Evolutionary conservation across 768 basidiomycete genomes (phyloP), one percentile per base, ranked within the genome.

Genomic region (Suillus lakei): DNA sequence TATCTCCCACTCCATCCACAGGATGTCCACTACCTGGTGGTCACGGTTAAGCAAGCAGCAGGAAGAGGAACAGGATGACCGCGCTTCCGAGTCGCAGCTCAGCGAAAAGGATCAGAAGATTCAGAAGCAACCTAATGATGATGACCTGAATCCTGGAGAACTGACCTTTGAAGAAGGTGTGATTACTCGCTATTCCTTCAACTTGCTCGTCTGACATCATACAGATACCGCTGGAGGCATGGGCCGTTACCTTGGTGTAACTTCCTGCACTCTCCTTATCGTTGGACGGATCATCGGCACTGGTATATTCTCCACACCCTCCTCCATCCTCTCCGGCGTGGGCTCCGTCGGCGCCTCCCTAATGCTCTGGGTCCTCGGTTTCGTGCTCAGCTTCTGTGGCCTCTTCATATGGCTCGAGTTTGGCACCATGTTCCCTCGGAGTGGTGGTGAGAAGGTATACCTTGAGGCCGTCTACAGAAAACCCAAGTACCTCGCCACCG

Each of bases 301-400:
- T 0, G 87, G 86, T n/a, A 88, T 89, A 65, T 88, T 88, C 75
- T 86, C 86, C 1, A 88, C 87, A 0, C 88, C 87, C 0, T 86
- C 86, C 0, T 84, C 84, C 0, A 88, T 89, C 69, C 80, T 89
- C 36, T 78, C 74, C 0, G 84, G 85, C 0, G 87, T 88, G 0
- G 84, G 83, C 15, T 87, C 86, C 7, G 76, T 88, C 21, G 88
- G 87, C 23, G 86, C 87, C 1, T 87, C 86, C 0, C 76, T 88
- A 58, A 83, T 88, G 82, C 83, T 88, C 23, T 89, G 87, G 88
- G 83, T 88, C 1, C 83, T 88, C 26, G 88, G 87, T 5, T 86
- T 88, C 68, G 68, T 82, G 1, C 79, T 88, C 3, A 87, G 86
- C 0, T 85, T 84, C 66, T 88, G 85, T 61, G 86, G 86, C 0